phyloP scores from a whole-genome alignment of 192 early-diverging fungal genomes.

The Coemansia sp. region DNA sequence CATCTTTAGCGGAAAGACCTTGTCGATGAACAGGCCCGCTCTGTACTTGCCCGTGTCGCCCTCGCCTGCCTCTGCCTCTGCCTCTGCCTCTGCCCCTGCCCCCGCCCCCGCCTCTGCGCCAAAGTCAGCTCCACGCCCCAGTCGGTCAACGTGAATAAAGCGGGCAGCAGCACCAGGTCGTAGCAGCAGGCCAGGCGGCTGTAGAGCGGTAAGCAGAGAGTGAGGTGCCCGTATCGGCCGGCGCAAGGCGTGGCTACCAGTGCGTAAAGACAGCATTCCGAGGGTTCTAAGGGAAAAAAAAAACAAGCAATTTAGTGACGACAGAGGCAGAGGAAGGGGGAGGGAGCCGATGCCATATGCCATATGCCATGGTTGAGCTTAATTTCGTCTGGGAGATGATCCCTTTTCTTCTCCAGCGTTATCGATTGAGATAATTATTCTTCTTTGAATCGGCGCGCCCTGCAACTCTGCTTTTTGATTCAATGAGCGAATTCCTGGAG shows the following conservation, averaged over 20 bases:
- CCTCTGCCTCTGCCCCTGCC: too few relatives aligned
- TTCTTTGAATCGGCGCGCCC: not conserved
- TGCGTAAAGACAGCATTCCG: not conserved
- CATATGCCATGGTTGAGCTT: not conserved
- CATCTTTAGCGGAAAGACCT: constrained; percentile 53
- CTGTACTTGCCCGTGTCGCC: constrained; percentile 16
- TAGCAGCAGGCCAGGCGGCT: not conserved
- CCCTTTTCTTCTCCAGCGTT: not conserved
- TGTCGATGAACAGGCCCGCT: constrained; percentile 51
- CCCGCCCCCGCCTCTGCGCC: not conserved
- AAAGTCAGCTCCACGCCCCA: not conserved
- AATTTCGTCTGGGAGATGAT: not conserved
- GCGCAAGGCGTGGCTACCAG: not conserved
- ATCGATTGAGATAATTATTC: not conserved
- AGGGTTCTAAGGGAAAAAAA: not conserved
- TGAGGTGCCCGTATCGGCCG: not conserved
- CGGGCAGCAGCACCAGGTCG: not conserved
- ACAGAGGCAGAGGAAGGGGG: not conserved
- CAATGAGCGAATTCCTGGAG: constrained; percentile 32
- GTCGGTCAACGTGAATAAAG: constrained; percentile 28
- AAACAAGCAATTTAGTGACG: not conserved
- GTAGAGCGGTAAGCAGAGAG: not conserved
- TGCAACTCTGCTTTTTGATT: not conserved
- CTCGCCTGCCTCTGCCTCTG: not conserved
- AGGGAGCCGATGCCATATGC: not conserved